Evolutionary conservation across 768 basidiomycete species (phyloP), one percentile per base, ranked within the genome.

Genomic region (Trametes gibbosa): DNA sequence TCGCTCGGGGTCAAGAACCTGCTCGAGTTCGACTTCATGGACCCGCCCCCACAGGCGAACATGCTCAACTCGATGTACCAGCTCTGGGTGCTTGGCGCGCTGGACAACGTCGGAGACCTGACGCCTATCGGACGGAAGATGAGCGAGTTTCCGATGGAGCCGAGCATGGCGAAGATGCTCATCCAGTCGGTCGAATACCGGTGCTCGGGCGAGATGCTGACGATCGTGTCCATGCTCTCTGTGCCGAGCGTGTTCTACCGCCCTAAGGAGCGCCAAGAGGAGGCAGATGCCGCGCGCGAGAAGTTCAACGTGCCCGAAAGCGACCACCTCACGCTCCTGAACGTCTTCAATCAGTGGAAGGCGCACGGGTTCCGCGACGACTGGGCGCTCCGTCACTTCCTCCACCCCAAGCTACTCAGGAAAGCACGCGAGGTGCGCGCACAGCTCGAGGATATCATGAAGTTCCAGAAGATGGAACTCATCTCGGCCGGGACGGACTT

Each of bases 1-100:
- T 95, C 95, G 3, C 79, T 99, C 5, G 96, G 97, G 10, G 97
- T 99, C 41, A 97, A 97, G 78, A 94, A 98, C 70, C 75, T 98
- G 41, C 81, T 99, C 21, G 96, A 99, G 74, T 99, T 98, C 69
- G 96, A 98, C 74, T 99, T 99, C 70, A 98, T 99, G 97, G 97
- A 99, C 71, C 97, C 97, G n/a, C 97, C 97, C 21, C 97, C 97
- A n/a, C 63, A 95, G 88, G 92, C 92, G 53, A 98, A 98, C 70
- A 99, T 98, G 66, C 79, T 99, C 43, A 98, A 98, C 71, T 98
- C 96, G 6, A 98, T 98, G 95, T 99, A 98, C 72, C 97, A 98
- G 71, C 85, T 99, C 35, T 99, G 97, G 97, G 95, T 98, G 2
- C 87, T 99, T 32, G 95, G 95, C 35, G 97, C 97, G 8, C 81